phyloP scores from a whole-genome alignment of 2,329 filamentous ascomycete species.

The Xylariaceae sp. region DNA sequence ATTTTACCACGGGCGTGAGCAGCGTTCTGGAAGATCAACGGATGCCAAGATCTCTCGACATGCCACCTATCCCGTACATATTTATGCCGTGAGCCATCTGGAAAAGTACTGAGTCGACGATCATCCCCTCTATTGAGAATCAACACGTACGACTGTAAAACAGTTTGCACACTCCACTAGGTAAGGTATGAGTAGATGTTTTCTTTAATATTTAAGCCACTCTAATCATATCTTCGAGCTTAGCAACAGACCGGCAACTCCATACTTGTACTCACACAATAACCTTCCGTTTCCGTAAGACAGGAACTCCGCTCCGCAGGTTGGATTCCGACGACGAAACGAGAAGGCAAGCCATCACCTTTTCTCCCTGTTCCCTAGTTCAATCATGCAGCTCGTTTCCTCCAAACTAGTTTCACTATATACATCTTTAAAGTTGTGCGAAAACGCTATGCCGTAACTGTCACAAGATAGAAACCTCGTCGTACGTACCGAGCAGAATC shows the following conservation, averaged over 20 bases:
- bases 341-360: constrained; percentile 3
- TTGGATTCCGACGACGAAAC: constrained; percentile 8
- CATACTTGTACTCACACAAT: constrained; percentile 4
- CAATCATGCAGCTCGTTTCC: constrained; percentile 2
- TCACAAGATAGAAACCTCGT: constrained; percentile 6
- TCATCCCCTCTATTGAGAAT: background rate
- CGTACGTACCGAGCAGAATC: constrained; percentile 8
- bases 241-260: constrained; percentile 8
- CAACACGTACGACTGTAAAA: background rate
- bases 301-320: constrained; percentile 17
- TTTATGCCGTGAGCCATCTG: no score
- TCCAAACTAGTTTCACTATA: background rate
- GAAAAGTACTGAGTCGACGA: background rate
- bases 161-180: background rate
- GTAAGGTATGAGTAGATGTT: constrained; percentile 1
- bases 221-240: constrained; percentile 6
- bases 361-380: background rate
- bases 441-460: background rate
- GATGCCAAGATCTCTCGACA: no score
- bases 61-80: no score
- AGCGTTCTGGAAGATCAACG: no score
- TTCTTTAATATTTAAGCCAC: constrained; percentile 6
- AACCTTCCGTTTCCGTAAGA: constrained; percentile 19
- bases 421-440: background rate
- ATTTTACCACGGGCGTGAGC: no score